phyloP scores from a whole-genome alignment of 1,284 basidiomycete species.

The Ceratorhiza oryzae-sativae region DNA sequence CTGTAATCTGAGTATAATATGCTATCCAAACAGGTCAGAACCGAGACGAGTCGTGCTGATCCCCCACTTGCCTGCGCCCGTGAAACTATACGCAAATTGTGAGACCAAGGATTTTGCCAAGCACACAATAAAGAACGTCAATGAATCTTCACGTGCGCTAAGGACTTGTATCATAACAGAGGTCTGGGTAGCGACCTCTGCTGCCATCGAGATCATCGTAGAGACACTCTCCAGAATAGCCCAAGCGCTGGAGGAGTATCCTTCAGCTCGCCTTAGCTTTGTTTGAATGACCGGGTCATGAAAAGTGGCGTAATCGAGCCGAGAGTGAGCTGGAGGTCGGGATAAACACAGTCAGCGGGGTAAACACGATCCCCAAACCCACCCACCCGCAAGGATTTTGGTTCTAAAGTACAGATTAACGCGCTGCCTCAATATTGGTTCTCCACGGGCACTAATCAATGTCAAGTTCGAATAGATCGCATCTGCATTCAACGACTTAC shows the following conservation, averaged over 20 bases:
- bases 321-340: neutral
- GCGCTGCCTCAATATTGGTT: constrained; percentile 25
- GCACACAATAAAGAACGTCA: neutral
- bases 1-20: constrained; percentile 26
- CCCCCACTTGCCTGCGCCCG: neutral
- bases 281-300: constrained; percentile 2
- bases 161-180: constrained; percentile 6
- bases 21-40: constrained; percentile 21
- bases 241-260: constrained; percentile 18
- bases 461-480: neutral
- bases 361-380: neutral
- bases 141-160: neutral
- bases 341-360: neutral
- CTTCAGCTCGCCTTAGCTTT: neutral
- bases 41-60: no score
- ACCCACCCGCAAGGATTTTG: constrained; percentile 25
- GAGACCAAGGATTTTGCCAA: constrained; percentile 1
- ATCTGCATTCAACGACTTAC: neutral
- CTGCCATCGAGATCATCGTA: neutral
- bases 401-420: constrained; percentile 36
- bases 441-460: neutral
- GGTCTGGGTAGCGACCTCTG: neutral
- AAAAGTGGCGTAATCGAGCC: constrained; percentile 1
- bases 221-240: neutral
- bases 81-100: neutral